A percentile compares a stretch with the other conserved stretches of the same genome.
phyloP scores from a whole-genome alignment of 495 filamentous ascomycete genomes.

The Xylaria intraflava region DNA sequence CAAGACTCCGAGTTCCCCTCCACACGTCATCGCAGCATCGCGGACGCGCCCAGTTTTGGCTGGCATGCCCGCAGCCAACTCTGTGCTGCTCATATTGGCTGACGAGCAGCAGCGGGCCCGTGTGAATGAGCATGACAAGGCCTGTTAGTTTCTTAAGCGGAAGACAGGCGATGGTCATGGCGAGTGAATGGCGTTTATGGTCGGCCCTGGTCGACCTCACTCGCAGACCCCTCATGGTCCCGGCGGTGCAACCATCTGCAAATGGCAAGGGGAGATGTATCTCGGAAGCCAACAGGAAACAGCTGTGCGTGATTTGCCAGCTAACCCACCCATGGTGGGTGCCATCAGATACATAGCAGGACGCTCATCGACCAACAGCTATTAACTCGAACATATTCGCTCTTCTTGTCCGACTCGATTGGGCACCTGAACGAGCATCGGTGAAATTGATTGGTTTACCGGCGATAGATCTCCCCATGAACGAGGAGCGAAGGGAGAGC shows the following conservation, averaged over 20 bases:
- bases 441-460: background rate
- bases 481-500: too few relatives aligned
- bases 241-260: background rate
- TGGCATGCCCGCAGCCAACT: background rate
- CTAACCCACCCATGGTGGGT: background rate
- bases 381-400: background rate
- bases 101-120: background rate
- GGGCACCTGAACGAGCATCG: background rate
- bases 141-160: background rate
- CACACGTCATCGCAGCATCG: background rate
- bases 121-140: background rate
- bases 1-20: background rate
- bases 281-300: conserved; percentile 3
- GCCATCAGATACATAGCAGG: background rate
- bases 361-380: background rate
- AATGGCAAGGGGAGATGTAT: background rate
- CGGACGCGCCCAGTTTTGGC: background rate
- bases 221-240: background rate
- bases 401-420: background rate
- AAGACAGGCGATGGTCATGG: background rate
- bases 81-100: background rate
- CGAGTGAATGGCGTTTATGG: background rate
- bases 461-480: too few relatives aligned
- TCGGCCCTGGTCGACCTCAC: background rate
- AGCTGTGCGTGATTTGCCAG: background rate